Base-by-base conservation (phyloP, 495 filamentous ascomycete species). In the Talaromyces adpressus region DNA sequence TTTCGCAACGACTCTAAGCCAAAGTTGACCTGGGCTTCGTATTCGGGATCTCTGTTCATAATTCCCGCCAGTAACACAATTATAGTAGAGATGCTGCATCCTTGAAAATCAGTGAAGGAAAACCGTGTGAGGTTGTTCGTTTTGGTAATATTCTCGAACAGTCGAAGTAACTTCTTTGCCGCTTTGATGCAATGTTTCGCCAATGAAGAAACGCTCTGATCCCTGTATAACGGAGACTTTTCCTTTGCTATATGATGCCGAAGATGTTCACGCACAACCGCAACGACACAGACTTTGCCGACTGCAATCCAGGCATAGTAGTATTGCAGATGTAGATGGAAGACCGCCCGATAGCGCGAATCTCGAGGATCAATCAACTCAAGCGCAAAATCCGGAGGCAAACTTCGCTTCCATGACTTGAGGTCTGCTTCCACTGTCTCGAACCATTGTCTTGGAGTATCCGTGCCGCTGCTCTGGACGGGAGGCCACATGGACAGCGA, bases 81-180 rank as follows among this genome's bases (percentile, higher is more conserved):
- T 45, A 73, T 73, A 0, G 68, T 73, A 30, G 71, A 68, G n/a
- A 68, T 70, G 30, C 70, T 72, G 69, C 71, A 73, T 14, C 66
- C 68, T 56, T 73, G 71, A 23, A 73, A 73, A 49, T 73, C 71
- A 9, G 71, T 73, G 49, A 73, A 73, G 3, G 71, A 73, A 18
- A 73, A 73, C 1, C 64, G 63, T 12, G 66, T 65, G 22, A 69
- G 68, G 11, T 67, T 68, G 16, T 61, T 57, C 16, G 41, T 65
- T 0, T 14, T 25, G 2, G 39, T 64, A 8, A 73, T 36, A 12
- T 16, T 61, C 20, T 73, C 70, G 49, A 70, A 70, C 1, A 72
- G 47, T 4, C 45, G 41, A 3, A 73, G 63, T 4, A 70, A 27
- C 47, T 69, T 69, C 18, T 64, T 62, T 11, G 65, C 68, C 9